Conservation (phyloP, 495 filamentous ascomycete species). For the Tuber microsphaerosporum region DNA sequence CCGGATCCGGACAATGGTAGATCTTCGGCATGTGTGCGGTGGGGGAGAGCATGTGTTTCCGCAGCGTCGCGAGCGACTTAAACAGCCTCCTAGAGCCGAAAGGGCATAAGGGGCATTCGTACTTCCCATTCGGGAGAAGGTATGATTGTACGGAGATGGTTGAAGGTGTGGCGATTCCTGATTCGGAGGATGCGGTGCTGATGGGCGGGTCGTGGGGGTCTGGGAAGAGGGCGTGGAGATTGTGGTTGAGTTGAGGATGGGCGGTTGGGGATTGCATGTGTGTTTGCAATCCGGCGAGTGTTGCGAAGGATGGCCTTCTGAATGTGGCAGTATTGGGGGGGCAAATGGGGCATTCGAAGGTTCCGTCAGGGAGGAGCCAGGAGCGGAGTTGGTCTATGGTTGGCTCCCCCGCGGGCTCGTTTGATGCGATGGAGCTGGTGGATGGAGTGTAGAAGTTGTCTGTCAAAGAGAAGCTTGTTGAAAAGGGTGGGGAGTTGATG, state of each 20-base stretch:
- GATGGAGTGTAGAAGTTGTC: background rate
- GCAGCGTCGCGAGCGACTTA: background rate
- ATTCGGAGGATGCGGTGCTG: constrained; percentile 14
- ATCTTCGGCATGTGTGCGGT: constrained; percentile 21
- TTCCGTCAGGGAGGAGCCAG: background rate
- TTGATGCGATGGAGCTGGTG: background rate
- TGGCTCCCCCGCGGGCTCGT: background rate
- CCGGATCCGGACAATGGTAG: constrained; percentile 24
- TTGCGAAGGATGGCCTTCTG: background rate
- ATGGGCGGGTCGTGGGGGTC: background rate
- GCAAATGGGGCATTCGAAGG: background rate
- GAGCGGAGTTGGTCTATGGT: background rate
- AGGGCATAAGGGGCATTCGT: constrained; percentile 26
- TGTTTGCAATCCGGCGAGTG: background rate
- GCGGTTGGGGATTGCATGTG: background rate
- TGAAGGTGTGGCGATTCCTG: constrained; percentile 16
- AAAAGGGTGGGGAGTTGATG: background rate
- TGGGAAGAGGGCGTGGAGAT: background rate
- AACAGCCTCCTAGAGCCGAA: background rate
- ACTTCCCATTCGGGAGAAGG: background rate
- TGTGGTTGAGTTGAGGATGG: background rate
- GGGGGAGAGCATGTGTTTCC: constrained; percentile 18
- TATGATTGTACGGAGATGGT: constrained; percentile 3
- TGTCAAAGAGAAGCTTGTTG: background rate
- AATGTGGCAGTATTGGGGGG: background rate